Evolutionary conservation across 345 rosid species (phyloP).

Genomic region (Nasturtium officinale): DNA sequence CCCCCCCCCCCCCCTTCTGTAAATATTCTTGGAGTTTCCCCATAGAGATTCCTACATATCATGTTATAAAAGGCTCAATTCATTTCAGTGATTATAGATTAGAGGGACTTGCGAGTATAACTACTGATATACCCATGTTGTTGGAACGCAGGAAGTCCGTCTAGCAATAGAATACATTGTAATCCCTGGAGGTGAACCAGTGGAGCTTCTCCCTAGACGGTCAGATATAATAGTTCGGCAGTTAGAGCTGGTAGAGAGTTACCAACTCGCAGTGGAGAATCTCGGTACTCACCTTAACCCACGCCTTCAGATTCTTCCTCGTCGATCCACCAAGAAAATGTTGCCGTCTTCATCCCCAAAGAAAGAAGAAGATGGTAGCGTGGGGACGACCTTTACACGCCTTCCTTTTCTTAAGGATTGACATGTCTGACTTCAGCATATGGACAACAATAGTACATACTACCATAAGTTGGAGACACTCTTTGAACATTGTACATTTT

Average conservation of each 20-base stretch:
- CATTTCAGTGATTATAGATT: not conserved
- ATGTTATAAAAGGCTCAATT: conserved; percentile 17
- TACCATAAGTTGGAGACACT: conserved; percentile 13
- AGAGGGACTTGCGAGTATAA: not conserved
- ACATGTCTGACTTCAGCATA: conserved; percentile 35
- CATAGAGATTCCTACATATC: not conserved
- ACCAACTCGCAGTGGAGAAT: conserved; percentile 81
- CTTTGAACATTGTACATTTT: conserved; percentile 36
- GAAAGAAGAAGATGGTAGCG: conserved; percentile 37
- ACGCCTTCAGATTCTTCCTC: conserved; percentile 89
- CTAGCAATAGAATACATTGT: conserved; percentile 92
- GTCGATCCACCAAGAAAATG: conserved; percentile 53
- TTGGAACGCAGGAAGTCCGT: conserved; percentile 69
- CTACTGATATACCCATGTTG: not conserved
- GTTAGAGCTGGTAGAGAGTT: conserved; percentile 89
- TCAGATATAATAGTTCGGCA: conserved; percentile 84
- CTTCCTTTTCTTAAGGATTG: conserved; percentile 77
- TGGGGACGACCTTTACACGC: conserved; percentile 56
- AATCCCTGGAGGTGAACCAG: conserved; percentile 93
- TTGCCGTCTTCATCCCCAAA: conserved; percentile 41
- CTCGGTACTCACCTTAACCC: conserved; percentile 80
- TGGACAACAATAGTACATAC: conserved; percentile 17
- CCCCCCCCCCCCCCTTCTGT: not conserved
- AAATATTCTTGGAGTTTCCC: conserved; percentile 2
- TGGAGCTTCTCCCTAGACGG: conserved; percentile 91